A percentile compares a stretch with the other conserved stretches of the same genome.
Evolutionary conservation across 768 basidiomycete species (phyloP).

Genomic region (Suillus clintonianus): DNA sequence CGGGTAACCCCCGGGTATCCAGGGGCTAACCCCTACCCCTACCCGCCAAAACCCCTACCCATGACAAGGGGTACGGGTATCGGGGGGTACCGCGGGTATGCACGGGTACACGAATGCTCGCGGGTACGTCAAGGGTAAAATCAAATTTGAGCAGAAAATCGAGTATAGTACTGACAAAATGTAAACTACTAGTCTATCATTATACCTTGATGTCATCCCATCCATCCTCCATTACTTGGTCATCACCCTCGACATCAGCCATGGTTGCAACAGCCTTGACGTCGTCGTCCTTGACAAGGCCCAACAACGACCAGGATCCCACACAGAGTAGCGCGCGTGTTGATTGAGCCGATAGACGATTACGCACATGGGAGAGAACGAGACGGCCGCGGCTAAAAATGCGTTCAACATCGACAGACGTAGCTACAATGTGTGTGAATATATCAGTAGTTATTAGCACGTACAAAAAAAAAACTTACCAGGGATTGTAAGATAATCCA

Average conservation of each 20-base stretch:
- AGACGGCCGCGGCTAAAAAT: conserved; percentile 29
- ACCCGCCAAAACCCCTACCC: too few species aligned
- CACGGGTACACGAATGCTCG: too few species aligned
- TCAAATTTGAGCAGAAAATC: too few species aligned
- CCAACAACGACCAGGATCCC: conserved; percentile 28
- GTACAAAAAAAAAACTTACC: conserved; percentile 22
- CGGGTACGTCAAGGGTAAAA: too few species aligned
- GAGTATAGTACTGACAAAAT: too few species aligned
- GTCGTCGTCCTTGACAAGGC: conserved; percentile 26
- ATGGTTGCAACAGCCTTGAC: conserved; percentile 8
- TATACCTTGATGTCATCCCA: not conserved
- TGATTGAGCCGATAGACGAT: conserved; percentile 24
- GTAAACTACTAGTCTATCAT: too few species aligned
- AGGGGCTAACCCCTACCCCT: too few species aligned
- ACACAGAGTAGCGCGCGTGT: conserved; percentile 34
- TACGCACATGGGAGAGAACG: conserved; percentile 26
- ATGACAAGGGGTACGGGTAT: too few species aligned
- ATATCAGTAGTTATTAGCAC: not conserved
- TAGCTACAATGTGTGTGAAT: conserved; percentile 22
- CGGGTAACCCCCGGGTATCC: too few species aligned
- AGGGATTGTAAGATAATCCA: conserved; percentile 27
- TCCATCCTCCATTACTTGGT: not conserved
- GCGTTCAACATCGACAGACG: conserved; percentile 33
- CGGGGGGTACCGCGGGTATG: too few species aligned
- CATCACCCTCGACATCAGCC: conserved; percentile 3